Percentiles rank a stretch among this genome's conserved stretches.
These are phyloP conservation scores for Fusarium sp. DNA, from an alignment of 2,329 filamentous ascomycete genomes.

Conservation along the genomic window DNA sequence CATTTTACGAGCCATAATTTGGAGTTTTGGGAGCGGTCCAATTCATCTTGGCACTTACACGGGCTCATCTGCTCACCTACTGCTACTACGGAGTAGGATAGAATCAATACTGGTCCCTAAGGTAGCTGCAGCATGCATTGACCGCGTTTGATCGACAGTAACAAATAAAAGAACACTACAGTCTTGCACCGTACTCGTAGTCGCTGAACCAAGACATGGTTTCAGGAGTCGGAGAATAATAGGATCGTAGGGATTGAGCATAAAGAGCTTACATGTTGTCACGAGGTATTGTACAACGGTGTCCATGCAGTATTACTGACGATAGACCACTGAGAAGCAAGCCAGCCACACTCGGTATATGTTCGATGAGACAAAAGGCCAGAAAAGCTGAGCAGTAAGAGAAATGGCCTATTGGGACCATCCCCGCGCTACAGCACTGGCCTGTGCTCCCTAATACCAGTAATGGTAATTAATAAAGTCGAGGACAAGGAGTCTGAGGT, in stretches of 20 bases:
- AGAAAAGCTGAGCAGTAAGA: background rate
- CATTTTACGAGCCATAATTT: background rate
- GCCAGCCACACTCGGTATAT: background rate
- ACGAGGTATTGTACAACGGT: slow-evolving; percentile 3
- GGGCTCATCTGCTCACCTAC: too few relatives aligned
- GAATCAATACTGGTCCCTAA: background rate
- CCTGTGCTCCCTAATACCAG: slow-evolving; percentile 9
- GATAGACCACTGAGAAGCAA: slow-evolving; percentile 7
- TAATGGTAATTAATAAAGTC: slow-evolving; percentile 17
- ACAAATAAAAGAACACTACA: slow-evolving; percentile 1
- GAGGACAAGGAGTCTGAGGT: slow-evolving; percentile 7
- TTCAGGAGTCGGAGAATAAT: slow-evolving; percentile 25
- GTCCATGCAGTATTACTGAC: slow-evolving; percentile 25
- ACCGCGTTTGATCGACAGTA: background rate
- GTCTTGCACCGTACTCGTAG: background rate
- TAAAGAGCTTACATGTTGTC: slow-evolving; percentile 25
- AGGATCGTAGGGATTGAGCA: slow-evolving; percentile 14
- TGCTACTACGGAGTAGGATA: background rate
- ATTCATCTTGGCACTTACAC: background rate
- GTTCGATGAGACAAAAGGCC: slow-evolving; percentile 19
- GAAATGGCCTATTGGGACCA: slow-evolving; percentile 35
- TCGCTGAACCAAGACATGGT: slow-evolving; percentile 23
- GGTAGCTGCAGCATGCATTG: background rate
- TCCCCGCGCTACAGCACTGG: slow-evolving; percentile 24
- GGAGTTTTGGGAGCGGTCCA: background rate